Evolutionary conservation across 371 early-diverging fungal genomes (phyloP).

Genomic region (Apophysomyces variabilis): DNA sequence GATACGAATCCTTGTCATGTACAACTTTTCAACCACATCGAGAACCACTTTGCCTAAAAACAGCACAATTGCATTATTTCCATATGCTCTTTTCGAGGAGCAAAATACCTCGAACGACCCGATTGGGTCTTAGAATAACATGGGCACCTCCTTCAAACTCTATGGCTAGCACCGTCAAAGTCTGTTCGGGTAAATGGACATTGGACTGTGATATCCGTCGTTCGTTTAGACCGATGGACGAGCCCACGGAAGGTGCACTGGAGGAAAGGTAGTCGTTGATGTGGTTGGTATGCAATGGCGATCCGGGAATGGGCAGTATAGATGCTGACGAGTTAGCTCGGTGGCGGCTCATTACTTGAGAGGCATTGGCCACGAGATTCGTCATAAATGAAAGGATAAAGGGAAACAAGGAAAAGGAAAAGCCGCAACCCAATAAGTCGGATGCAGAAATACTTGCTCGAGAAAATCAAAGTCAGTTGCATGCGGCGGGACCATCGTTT

Average conservation of each 20-base stretch:
- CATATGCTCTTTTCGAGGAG: not conserved
- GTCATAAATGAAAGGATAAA: conserved; percentile 13
- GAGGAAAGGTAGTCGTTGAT: conserved; percentile 23
- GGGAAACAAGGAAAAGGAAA: not conserved
- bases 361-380: conserved; percentile 21
- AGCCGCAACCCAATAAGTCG: not conserved
- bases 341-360: conserved; percentile 21
- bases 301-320: conserved; percentile 11
- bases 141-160: conserved; percentile 57
- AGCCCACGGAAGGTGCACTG: conserved; percentile 31
- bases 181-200: conserved; percentile 9
- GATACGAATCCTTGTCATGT: conserved; percentile 48
- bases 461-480: too few species aligned
- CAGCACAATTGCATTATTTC: not conserved
- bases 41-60: conserved; percentile 38
- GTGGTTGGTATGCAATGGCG: conserved; percentile 20
- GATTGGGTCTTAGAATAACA: conserved; percentile 52
- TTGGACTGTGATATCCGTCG: conserved; percentile 2
- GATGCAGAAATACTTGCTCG: too few species aligned
- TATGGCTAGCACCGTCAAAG: conserved; percentile 13
- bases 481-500: too few species aligned
- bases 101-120: conserved; percentile 42
- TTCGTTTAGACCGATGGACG: conserved; percentile 4
- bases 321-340: conserved; percentile 20
- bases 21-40: conserved; percentile 34